Evolutionary conservation across 371 early-diverging fungal species (phyloP), one percentile per base, ranked within the genome.

Genomic region (Synchytrium microbalum): DNA sequence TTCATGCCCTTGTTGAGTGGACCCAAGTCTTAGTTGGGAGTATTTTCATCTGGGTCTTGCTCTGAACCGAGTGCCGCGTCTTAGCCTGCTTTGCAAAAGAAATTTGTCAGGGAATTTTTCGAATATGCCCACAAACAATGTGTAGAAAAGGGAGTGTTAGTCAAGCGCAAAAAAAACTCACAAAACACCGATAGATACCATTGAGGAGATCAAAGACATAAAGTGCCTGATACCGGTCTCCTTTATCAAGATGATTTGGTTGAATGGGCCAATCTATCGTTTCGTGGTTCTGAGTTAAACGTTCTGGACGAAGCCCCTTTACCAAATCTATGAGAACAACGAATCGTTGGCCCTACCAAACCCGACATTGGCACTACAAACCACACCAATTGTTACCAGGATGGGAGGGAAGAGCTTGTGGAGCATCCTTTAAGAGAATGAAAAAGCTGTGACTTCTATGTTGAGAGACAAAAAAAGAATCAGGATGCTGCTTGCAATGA

Each of bases 331-430:
- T 62, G 31, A 86, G 78, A 19, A 84, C 78, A 56, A 81, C 71
- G 38, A 84, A 77, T 3, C 86, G 75, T 33, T 72, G 76, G 1
- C 88, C 94, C 75, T 96, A 96, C n/a, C 38, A 95, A 73, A 67
- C 92, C 95, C 58, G 92, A 83, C 96, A 98, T 98, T 59, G 93
- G 90, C 24, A 96, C 78, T 68, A 93, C 95, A 3, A 96, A 68
- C 96, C 95, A 32, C 88, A 86, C 97, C 97, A 96, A 87, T 88
- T 90, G 26, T 90, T 86, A 26, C 90, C 92, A 1, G 98, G 93
- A 60, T 91, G 91, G 33, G 95, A 59, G 19, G 98, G 96, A 16
- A 91, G 56, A 3, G 76, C 54, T 58, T 92, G 69, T 0, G 98
- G 98, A 96, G 72, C n/a, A 93, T 74, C 80, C 89, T 87, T 25